Conservation (phyloP, 2,329 filamentous ascomycete species). For the Trichoderma endophyticum region DNA sequence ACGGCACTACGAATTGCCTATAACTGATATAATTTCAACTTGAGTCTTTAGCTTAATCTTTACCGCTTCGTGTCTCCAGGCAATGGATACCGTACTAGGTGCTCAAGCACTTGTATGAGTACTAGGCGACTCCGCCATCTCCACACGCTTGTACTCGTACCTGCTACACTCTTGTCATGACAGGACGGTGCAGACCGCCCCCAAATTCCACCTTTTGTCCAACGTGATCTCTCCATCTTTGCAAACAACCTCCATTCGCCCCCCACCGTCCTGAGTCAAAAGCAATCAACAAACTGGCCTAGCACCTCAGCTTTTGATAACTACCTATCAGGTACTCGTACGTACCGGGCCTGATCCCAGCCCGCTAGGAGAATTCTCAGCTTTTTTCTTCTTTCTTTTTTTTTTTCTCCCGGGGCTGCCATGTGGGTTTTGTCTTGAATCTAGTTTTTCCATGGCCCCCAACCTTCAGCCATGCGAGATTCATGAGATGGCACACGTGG, state of each 20-base stretch:
- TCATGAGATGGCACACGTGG: slow-evolving; percentile 2
- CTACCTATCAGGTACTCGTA: background rate
- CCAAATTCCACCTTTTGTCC: background rate
- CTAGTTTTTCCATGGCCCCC: background rate
- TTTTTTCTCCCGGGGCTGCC: background rate
- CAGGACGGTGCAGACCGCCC: background rate
- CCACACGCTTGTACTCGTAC: background rate
- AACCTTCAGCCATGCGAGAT: slow-evolving; percentile 5
- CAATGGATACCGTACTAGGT: background rate
- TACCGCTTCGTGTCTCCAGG: background rate
- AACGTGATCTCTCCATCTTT: background rate
- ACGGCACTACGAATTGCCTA: background rate
- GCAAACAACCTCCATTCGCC: background rate
- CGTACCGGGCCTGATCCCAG: background rate
- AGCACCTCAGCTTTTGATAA: background rate
- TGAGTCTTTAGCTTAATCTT: background rate
- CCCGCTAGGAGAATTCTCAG: slow-evolving; percentile 7
- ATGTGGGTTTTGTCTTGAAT: background rate
- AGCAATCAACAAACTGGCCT: background rate
- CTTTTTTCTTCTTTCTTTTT: background rate
- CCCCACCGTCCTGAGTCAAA: background rate
- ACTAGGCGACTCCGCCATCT: background rate
- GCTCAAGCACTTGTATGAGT: background rate
- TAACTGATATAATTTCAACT: background rate
- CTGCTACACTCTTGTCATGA: background rate